Evolutionary conservation across 2,329 filamentous ascomycete species (phyloP).

Genomic region (Cladosporium phlei): DNA sequence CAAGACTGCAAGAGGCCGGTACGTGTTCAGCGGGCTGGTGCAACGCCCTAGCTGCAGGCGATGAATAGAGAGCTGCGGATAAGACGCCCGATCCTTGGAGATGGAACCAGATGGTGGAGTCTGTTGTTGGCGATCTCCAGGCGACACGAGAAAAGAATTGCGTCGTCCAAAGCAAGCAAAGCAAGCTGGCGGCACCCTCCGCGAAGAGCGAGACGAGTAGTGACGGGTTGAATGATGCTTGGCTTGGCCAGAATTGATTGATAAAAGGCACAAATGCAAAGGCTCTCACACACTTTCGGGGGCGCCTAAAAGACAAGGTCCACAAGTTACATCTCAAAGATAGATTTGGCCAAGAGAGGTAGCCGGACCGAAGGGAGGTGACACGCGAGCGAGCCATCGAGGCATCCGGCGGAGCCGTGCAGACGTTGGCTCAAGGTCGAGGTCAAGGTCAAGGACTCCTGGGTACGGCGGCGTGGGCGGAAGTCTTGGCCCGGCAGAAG

Average conservation of each 20-base stretch:
- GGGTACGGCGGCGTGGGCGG: conserved; percentile 4
- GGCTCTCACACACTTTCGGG: conserved; percentile 6
- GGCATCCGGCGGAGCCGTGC: conserved; percentile 10
- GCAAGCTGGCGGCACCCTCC: conserved; percentile 7
- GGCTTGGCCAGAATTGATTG: neutral
- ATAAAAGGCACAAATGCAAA: too few species aligned
- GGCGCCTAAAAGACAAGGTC: neutral
- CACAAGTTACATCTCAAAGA: conserved; percentile 7
- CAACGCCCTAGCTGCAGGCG: conserved; percentile 11
- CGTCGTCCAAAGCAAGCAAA: conserved; percentile 11
- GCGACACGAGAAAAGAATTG: conserved; percentile 2
- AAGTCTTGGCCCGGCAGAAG: conserved; percentile 10
- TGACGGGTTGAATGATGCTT: conserved; percentile 1
- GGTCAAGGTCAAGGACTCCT: too few species aligned
- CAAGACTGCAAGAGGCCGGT: neutral
- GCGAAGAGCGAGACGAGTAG: too few species aligned
- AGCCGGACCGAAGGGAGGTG: conserved; percentile 10
- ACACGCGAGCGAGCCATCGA: conserved; percentile 11
- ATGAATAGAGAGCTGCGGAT: neutral
- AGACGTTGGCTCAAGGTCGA: conserved; percentile 12
- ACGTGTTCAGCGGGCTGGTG: neutral
- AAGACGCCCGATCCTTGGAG: conserved; percentile 9
- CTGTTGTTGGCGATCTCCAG: conserved; percentile 7
- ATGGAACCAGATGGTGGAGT: conserved; percentile 5
- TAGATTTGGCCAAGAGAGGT: conserved; percentile 3